Evolutionary conservation across 208 protist genomes (phyloP).

Genomic region (Crithidia thermophila): DNA sequence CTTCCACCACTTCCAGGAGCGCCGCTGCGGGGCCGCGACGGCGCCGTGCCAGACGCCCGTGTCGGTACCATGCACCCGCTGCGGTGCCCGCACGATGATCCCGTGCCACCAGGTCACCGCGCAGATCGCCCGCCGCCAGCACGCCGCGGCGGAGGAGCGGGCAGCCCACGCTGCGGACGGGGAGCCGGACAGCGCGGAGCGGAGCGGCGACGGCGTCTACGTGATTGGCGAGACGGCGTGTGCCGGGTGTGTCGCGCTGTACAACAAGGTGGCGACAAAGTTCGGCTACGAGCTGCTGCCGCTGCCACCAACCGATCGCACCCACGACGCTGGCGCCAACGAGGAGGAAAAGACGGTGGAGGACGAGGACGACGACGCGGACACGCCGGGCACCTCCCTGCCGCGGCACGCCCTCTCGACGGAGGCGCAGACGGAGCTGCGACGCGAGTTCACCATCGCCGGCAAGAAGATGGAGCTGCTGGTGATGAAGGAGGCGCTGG

Average conservation of each 20-base stretch:
- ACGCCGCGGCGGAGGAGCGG: constrained; percentile 19
- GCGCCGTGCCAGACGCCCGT: constrained; percentile 55
- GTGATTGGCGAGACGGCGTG: constrained; percentile 62
- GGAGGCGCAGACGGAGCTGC: constrained; percentile 60
- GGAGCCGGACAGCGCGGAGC: constrained; percentile 14
- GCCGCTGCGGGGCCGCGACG: constrained; percentile 56
- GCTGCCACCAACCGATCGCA: constrained; percentile 17
- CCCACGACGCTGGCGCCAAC: constrained; percentile 1
- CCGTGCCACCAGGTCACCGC: constrained; percentile 55
- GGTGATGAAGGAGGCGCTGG: constrained; percentile 76
- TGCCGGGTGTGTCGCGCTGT: constrained; percentile 71
- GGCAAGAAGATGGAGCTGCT: constrained; percentile 64
- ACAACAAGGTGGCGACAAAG: constrained; percentile 75
- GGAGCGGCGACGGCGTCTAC: constrained; percentile 24
- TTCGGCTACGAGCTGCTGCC: constrained; percentile 50
- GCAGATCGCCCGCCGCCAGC: constrained; percentile 23
- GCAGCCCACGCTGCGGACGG: not conserved
- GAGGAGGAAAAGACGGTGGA: constrained; percentile 29
- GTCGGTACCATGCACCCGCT: constrained; percentile 66
- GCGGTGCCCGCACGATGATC: constrained; percentile 53
- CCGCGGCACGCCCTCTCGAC: constrained; percentile 51
- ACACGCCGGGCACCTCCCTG: constrained; percentile 23
- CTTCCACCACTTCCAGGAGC: constrained; percentile 77
- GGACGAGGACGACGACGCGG: constrained; percentile 26
- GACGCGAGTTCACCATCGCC: constrained; percentile 46